Evolutionary conservation across 805 yeast genomes (phyloP).

Genomic region (Candida alai): DNA sequence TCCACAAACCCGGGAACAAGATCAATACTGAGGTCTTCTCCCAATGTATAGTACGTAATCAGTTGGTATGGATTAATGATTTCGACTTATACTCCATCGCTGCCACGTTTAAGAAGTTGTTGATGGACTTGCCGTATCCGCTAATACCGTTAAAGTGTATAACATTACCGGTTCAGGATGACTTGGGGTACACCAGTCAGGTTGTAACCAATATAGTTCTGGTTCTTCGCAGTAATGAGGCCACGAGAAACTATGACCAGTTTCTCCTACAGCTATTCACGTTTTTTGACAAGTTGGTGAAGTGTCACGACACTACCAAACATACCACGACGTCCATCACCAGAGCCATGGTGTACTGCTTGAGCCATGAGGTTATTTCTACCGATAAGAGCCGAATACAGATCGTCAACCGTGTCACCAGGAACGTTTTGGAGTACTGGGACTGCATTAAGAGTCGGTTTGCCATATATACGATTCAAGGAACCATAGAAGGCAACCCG

Average conservation of each 20-base stretch:
- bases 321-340: constrained; percentile 42
- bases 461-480: constrained; percentile 10
- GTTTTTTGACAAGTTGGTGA: constrained; percentile 34
- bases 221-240: constrained; percentile 14
- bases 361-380: constrained; percentile 47
- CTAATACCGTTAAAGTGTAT: constrained; percentile 50
- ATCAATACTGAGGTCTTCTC: constrained; percentile 41
- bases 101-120: constrained; percentile 40
- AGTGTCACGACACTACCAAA: constrained; percentile 34
- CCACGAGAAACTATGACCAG: constrained; percentile 12
- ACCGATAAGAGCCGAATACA: constrained; percentile 43
- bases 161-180: constrained; percentile 51
- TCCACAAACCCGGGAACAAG: constrained; percentile 56
- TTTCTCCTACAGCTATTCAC: constrained; percentile 46
- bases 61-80: constrained; percentile 49
- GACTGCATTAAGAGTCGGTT: constrained; percentile 19
- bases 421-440: constrained; percentile 53
- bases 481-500: constrained; percentile 16
- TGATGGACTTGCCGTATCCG: constrained; percentile 51
- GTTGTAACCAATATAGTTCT: constrained; percentile 34
- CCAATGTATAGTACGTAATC: constrained; percentile 51
- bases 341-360: constrained; percentile 48
- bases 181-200: constrained; percentile 37
- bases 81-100: constrained; percentile 55
- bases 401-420: constrained; percentile 51